A percentile compares a stretch with the other conserved stretches of the same genome.
These are phyloP conservation scores for Xenoacremonium recifei DNA, from an alignment of 2,329 filamentous ascomycete genomes.

Conservation along the genomic window DNA sequence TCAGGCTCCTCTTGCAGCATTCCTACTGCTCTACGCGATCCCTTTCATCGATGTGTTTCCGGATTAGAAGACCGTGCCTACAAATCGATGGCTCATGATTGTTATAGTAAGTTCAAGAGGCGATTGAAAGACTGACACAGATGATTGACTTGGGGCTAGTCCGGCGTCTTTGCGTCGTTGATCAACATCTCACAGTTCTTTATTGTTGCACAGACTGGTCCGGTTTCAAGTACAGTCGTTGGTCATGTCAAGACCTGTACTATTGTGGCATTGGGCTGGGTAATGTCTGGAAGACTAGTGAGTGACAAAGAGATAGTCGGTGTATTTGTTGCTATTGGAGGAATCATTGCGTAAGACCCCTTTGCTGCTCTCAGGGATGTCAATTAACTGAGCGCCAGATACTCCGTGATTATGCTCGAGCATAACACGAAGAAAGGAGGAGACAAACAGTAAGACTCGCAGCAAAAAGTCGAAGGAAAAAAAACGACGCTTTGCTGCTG, in stretches of 20 bases:
- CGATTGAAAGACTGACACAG: not conserved
- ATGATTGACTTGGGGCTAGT: slow-evolving; percentile 37
- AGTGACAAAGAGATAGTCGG: slow-evolving; percentile 55
- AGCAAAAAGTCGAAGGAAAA: no score
- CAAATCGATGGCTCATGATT: slow-evolving; percentile 58
- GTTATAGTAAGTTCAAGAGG: slow-evolving; percentile 44
- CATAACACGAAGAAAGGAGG: slow-evolving; percentile 30
- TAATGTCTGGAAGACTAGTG: slow-evolving; percentile 52
- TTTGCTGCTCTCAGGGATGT: not conserved
- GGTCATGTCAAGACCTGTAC: slow-evolving; percentile 65
- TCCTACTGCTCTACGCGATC: slow-evolving; percentile 63
- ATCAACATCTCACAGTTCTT: slow-evolving; percentile 67
- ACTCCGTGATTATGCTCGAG: slow-evolving; percentile 47
- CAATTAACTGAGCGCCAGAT: slow-evolving; percentile 31
- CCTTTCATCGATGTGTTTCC: slow-evolving; percentile 65
- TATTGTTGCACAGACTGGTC: slow-evolving; percentile 60
- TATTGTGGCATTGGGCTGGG: slow-evolving; percentile 64
- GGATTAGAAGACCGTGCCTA: slow-evolving; percentile 48
- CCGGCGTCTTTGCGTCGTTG: slow-evolving; percentile 60
- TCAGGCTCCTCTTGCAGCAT: slow-evolving; percentile 62
- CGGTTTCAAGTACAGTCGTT: slow-evolving; percentile 64
- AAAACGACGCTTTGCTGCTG: no score
- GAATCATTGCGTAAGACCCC: slow-evolving; percentile 53
- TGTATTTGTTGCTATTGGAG: slow-evolving; percentile 54
- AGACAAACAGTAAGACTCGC: not conserved